Conservation (phyloP, 2,329 filamentous ascomycete genomes). For the Rutstroemia sp. region DNA sequence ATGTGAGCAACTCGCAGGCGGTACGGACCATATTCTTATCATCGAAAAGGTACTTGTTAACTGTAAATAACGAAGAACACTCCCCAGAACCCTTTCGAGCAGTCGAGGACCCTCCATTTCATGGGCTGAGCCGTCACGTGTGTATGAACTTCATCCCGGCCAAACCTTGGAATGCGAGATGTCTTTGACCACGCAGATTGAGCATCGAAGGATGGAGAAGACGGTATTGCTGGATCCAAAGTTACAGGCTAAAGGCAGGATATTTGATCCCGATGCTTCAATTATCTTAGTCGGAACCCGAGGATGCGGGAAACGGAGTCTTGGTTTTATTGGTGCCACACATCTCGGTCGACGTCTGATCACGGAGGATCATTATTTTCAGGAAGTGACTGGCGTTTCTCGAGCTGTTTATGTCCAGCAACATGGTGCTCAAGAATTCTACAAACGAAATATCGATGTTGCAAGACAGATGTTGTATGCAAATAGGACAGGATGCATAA, state of each 20-base stretch:
- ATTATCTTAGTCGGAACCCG: constrained; percentile 67
- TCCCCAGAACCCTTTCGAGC: no score
- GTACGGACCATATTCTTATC: neutral
- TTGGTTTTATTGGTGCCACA: constrained; percentile 68
- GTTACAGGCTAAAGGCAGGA: constrained; percentile 17
- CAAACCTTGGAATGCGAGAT: constrained; percentile 11
- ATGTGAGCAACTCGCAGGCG: neutral
- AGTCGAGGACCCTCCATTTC: neutral
- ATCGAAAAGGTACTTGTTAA: no score
- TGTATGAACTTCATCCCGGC: neutral
- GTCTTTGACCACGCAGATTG: constrained; percentile 24
- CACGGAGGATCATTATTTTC: constrained; percentile 62
- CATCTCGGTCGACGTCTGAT: constrained; percentile 61
- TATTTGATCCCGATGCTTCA: constrained; percentile 47
- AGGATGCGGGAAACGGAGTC: constrained; percentile 67
- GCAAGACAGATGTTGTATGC: constrained; percentile 51
- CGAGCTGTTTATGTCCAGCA: constrained; percentile 56
- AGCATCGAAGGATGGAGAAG: constrained; percentile 12
- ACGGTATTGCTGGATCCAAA: constrained; percentile 16
- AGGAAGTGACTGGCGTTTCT: constrained; percentile 53
- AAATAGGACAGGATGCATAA: constrained; percentile 55
- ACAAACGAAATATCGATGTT: constrained; percentile 53
- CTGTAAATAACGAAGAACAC: no score
- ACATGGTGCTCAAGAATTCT: constrained; percentile 55
- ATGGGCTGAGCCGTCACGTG: constrained; percentile 6